A percentile compares a stretch with the other conserved stretches of the same genome.
phyloP scores from a whole-genome alignment of 2,329 filamentous ascomycete species.

The Nemania diffusa region DNA sequence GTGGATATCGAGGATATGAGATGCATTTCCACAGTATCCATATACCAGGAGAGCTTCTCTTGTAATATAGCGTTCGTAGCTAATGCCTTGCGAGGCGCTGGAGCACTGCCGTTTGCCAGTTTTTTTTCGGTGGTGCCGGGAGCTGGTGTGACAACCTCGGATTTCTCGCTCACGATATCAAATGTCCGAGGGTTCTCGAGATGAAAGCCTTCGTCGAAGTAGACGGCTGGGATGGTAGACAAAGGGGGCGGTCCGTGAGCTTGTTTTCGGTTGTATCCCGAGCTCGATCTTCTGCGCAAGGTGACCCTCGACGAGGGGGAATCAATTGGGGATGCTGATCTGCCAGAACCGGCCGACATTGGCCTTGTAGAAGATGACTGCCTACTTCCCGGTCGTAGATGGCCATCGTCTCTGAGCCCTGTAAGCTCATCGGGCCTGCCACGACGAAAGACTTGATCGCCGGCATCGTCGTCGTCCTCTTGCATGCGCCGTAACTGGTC shows the following conservation, averaged over 20 bases:
- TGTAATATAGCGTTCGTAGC: constrained; percentile 97
- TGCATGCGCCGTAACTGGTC: constrained; percentile 88
- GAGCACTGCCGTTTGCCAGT: constrained; percentile 65
- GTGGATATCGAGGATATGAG: constrained; percentile 96
- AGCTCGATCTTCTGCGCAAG: constrained; percentile 55
- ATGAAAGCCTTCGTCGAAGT: constrained; percentile 95
- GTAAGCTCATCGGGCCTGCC: constrained; percentile 57
- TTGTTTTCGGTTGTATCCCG: constrained; percentile 65
- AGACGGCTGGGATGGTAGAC: constrained; percentile 90
- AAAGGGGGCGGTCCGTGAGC: constrained; percentile 82
- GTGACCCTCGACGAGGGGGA: constrained; percentile 50
- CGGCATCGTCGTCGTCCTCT: constrained; percentile 75
- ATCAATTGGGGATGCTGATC: constrained; percentile 63
- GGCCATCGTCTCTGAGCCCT: constrained; percentile 53
- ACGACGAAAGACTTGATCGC: constrained; percentile 54
- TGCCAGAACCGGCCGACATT: constrained; percentile 58
- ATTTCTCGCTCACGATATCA: constrained; percentile 94
- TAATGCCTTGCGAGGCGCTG: constrained; percentile 81
- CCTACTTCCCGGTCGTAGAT: constrained; percentile 59
- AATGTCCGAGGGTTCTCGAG: constrained; percentile 96
- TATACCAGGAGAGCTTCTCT: constrained; percentile 99
- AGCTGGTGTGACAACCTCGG: constrained; percentile 85
- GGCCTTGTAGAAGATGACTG: constrained; percentile 53
- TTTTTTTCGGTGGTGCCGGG: constrained; percentile 64
- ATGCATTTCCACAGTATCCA: constrained; percentile 98